Conservation (phyloP, 2,329 filamentous ascomycete genomes). For the Huntiella moniliformis region DNA sequence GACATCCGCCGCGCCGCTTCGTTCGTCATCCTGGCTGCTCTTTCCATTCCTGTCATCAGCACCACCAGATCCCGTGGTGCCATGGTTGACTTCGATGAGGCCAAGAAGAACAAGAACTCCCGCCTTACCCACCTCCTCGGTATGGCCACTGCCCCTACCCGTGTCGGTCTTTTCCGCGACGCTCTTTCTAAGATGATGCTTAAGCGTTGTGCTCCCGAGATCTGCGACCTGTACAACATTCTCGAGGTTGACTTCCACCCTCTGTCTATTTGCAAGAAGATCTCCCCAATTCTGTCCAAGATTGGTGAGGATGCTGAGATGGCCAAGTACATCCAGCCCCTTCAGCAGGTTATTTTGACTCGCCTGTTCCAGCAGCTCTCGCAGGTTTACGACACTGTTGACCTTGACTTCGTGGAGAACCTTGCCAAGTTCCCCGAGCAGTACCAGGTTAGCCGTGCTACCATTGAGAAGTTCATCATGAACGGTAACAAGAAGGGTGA, state of each 20-base stretch:
- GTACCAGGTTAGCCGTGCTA: slow-evolving; percentile 76
- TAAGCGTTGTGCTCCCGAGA: slow-evolving; percentile 82
- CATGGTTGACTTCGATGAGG: slow-evolving; percentile 90
- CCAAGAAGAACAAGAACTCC: slow-evolving; percentile 96
- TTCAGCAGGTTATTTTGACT: slow-evolving; percentile 96
- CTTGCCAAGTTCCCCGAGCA: slow-evolving; percentile 92
- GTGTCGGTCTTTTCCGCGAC: slow-evolving; percentile 84
- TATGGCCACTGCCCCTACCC: slow-evolving; percentile 77
- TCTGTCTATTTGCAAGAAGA: slow-evolving; percentile 96
- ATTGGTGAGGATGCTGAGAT: slow-evolving; percentile 89
- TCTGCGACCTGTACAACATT: slow-evolving; percentile 94
- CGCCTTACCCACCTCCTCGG: slow-evolving; percentile 89
- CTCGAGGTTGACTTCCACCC: slow-evolving; percentile 98
- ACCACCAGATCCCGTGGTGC: slow-evolving; percentile 89
- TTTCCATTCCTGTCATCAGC: slow-evolving; percentile 98
- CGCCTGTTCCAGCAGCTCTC: slow-evolving; percentile 97
- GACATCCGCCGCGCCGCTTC: slow-evolving; percentile 90
- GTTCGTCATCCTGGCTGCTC: slow-evolving; percentile 82
- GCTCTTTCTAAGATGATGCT: slow-evolving; percentile 86
- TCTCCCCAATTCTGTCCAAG: slow-evolving; percentile 83
- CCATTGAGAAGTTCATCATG: slow-evolving; percentile 99
- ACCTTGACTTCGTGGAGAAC: slow-evolving; percentile 80
- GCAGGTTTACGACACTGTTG: slow-evolving; percentile 96
- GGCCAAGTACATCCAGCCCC: slow-evolving; percentile 86
- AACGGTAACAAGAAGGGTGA: slow-evolving; percentile 99